phyloP scores from a whole-genome alignment of 2,329 filamentous ascomycete species.

The Paecilomyces sp. region DNA sequence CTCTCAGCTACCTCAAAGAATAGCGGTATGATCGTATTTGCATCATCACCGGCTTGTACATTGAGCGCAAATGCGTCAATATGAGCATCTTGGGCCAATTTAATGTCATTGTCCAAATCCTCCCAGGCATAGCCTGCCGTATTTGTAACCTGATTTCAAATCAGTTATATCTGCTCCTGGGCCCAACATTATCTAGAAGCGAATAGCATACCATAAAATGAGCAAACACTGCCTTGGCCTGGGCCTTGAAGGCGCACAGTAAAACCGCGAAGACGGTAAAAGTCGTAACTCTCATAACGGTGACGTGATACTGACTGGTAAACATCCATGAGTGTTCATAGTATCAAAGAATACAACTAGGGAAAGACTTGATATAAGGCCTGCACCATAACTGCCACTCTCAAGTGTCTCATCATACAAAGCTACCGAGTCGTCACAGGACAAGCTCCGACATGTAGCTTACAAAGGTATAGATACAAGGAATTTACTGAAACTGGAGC shows the following conservation, averaged over 20 bases:
- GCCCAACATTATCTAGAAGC: background rate
- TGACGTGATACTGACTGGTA: too few species aligned
- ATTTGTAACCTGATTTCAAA: background rate
- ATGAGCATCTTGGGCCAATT: slow-evolving; percentile 24
- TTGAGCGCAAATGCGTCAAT: slow-evolving; percentile 39
- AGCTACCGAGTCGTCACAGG: background rate
- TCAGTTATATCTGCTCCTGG: background rate
- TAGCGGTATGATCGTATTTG: slow-evolving; percentile 11
- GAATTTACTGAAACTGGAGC: background rate
- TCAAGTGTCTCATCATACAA: too few species aligned
- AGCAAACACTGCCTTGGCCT: slow-evolving; percentile 23
- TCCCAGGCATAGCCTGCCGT: background rate
- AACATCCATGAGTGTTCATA: too few species aligned
- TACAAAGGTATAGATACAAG: background rate
- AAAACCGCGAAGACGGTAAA: background rate
- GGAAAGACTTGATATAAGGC: too few species aligned
- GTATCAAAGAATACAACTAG: too few species aligned
- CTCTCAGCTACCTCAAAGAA: slow-evolving; percentile 20
- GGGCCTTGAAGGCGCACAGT: slow-evolving; percentile 5
- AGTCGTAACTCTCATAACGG: background rate
- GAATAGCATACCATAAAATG: slow-evolving; percentile 22
- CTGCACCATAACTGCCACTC: too few species aligned
- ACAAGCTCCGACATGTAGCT: background rate
- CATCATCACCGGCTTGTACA: slow-evolving; percentile 22
- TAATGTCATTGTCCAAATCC: slow-evolving; percentile 19